Evolutionary conservation across 1,139 yeast genomes (phyloP), one percentile per base, ranked within the genome.

Genomic region (Pichia sp.): DNA sequence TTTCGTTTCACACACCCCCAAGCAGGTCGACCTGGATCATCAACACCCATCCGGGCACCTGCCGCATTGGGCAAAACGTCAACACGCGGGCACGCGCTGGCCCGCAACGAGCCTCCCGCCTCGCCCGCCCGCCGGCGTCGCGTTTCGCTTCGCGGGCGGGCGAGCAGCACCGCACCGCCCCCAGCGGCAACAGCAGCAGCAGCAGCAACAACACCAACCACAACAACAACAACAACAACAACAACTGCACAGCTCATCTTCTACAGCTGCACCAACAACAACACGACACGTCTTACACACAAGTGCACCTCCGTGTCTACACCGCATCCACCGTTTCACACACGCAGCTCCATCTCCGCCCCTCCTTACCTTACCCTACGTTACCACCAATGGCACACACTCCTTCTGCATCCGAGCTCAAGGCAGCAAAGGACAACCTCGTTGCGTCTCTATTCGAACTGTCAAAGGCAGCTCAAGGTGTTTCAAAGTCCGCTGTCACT

Each of bases 391-490:
- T 21, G 20, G 10, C 21, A 6, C 6, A 24, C 17, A 17, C 18
- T 9, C 32, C 28, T 26, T 24, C 36, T 6, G 19, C 51, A 28
- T 51, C 48, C 37, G 66, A 63, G 35, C 52, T 62, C 36, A 64
- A 62, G 44, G 46, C 55, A 25, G 63, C 67, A 11, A 64, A 63
- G 50, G 67, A 64, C 46, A 55, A 66, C 15, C 64, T 63, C 71
- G 88, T 85, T 48, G 74, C 93, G 34, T 75, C 94, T 6, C 73
- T 85, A 46, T 81, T 80, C 55, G 88, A 82, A 59, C 73, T 85
- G 46, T 79, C 93, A 40, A 83, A 79, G 56, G 84, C 60, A 40
- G 89, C 95, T 35, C 77, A 73, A 49, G 88, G 82, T 43, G 84
- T 91, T 36, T 85, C 93, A 32, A 67, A 77, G 34, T 88, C 91